Conservation (phyloP, 352 stramenopile species). For the Globisporangium spinosum region DNA sequence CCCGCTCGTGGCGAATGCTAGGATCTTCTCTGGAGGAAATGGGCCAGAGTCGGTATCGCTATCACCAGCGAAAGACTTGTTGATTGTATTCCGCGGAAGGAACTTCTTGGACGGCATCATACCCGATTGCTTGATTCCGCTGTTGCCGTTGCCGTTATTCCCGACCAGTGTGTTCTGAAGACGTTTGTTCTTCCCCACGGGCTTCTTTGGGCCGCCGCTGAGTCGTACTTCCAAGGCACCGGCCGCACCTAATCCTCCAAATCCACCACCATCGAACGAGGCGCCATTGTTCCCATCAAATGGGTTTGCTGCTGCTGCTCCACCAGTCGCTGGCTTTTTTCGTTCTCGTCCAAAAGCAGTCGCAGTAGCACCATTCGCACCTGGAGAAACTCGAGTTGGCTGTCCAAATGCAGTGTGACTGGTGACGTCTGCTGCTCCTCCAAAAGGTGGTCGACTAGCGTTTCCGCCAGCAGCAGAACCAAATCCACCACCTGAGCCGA, state of each 20-base stretch:
- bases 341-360: slow-evolving; percentile 9
- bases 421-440: slow-evolving; percentile 6
- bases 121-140: background rate
- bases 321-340: background rate
- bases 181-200: slow-evolving; percentile 23
- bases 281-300: slow-evolving; percentile 15
- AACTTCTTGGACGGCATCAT: slow-evolving; percentile 18
- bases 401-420: slow-evolving; percentile 20
- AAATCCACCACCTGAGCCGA: slow-evolving; percentile 22
- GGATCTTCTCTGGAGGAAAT: slow-evolving; percentile 3
- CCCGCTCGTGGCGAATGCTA: background rate
- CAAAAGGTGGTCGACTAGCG: background rate
- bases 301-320: slow-evolving; percentile 1
- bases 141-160: slow-evolving; percentile 1
- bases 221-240: slow-evolving; percentile 29
- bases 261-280: background rate
- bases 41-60: slow-evolving; percentile 16
- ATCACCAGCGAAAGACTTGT: background rate
- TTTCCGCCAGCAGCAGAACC: slow-evolving; percentile 11
- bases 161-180: background rate
- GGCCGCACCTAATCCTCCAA: slow-evolving; percentile 11
- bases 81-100: background rate
- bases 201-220: slow-evolving; percentile 24
- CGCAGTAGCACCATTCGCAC: background rate
- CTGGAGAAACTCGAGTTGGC: slow-evolving; percentile 12